These are phyloP conservation scores for Zymoseptoria passerinii DNA, from an alignment of 2,329 filamentous ascomycete species.

Conservation along the genomic window DNA sequence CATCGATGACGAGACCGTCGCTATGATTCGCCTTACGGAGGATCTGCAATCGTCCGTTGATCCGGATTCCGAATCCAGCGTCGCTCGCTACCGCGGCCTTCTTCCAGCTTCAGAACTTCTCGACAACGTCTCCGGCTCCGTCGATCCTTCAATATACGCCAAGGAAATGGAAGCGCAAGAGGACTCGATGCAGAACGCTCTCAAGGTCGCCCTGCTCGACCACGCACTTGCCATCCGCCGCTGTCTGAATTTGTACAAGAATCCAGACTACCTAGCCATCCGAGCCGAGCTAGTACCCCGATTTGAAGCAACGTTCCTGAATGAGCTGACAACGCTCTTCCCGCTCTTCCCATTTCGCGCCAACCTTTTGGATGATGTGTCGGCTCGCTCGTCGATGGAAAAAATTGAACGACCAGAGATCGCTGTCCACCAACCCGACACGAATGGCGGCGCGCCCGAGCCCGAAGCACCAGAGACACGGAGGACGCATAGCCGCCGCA, in stretches of 20 bases:
- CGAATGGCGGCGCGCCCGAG: slow-evolving; percentile 4
- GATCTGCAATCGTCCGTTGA: slow-evolving; percentile 71
- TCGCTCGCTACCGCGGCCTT: slow-evolving; percentile 68
- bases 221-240: slow-evolving; percentile 83
- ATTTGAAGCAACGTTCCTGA: slow-evolving; percentile 39
- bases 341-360: slow-evolving; percentile 32
- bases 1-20: slow-evolving; percentile 51
- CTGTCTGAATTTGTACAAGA: slow-evolving; percentile 58
- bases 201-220: slow-evolving; percentile 79
- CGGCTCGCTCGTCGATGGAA: slow-evolving; percentile 16
- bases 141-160: slow-evolving; percentile 17
- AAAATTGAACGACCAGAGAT: slow-evolving; percentile 3
- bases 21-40: slow-evolving; percentile 61
- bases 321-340: slow-evolving; percentile 36
- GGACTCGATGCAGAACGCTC: slow-evolving; percentile 61
- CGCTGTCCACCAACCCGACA: slow-evolving; percentile 5
- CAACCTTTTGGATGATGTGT: slow-evolving; percentile 18
- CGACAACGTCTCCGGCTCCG: slow-evolving; percentile 35
- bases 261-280: slow-evolving; percentile 51
- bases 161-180: slow-evolving; percentile 34
- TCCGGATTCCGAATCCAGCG: slow-evolving; percentile 62
- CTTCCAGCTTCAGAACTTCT: slow-evolving; percentile 45
- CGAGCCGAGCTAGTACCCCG: slow-evolving; percentile 23
- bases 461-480: slow-evolving; percentile 7
- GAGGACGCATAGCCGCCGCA: slow-evolving; percentile 10